Conservation (phyloP, 2,329 filamentous ascomycete genomes). For the Aspergillus niger region DNA sequence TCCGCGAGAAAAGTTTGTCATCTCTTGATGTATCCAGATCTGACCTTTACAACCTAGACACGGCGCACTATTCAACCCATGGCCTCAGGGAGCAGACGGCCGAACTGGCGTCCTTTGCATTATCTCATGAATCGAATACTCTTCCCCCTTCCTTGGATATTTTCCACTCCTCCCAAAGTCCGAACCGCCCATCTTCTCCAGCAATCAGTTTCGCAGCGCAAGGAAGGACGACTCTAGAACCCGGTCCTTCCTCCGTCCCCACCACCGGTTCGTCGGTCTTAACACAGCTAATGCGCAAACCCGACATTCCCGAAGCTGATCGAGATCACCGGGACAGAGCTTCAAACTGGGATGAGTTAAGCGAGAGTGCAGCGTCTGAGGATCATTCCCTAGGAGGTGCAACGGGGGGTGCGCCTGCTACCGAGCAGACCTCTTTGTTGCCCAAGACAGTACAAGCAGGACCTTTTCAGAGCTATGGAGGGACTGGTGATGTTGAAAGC, state of each 20-base stretch:
- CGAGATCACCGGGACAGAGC: constrained; percentile 9
- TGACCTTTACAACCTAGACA: constrained; percentile 55
- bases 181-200: constrained; percentile 21
- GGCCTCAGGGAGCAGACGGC: constrained; percentile 84
- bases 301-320: constrained; percentile 28
- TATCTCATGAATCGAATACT: constrained; percentile 53
- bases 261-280: constrained; percentile 49
- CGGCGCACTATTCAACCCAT: constrained; percentile 69
- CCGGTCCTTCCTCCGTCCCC: constrained; percentile 18
- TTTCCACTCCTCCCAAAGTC: constrained; percentile 22
- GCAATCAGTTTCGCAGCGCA: constrained; percentile 23
- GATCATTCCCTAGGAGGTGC: constrained; percentile 15
- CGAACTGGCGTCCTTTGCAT: constrained; percentile 78
- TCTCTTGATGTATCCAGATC: constrained; percentile 5
- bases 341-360: constrained; percentile 19
- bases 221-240: constrained; percentile 18
- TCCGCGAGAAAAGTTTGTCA: background rate
- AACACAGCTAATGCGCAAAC: constrained; percentile 53
- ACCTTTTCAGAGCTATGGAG: constrained; percentile 34
- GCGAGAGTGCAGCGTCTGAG: constrained; percentile 17
- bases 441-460: constrained; percentile 31
- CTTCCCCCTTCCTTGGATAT: constrained; percentile 35
- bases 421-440: constrained; percentile 42
- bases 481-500: constrained; percentile 34
- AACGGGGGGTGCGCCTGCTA: constrained; percentile 27